These are phyloP conservation scores for Aspergillus pseudonomiae DNA, from an alignment of 2,329 filamentous ascomycete genomes.

Conservation along the genomic window DNA sequence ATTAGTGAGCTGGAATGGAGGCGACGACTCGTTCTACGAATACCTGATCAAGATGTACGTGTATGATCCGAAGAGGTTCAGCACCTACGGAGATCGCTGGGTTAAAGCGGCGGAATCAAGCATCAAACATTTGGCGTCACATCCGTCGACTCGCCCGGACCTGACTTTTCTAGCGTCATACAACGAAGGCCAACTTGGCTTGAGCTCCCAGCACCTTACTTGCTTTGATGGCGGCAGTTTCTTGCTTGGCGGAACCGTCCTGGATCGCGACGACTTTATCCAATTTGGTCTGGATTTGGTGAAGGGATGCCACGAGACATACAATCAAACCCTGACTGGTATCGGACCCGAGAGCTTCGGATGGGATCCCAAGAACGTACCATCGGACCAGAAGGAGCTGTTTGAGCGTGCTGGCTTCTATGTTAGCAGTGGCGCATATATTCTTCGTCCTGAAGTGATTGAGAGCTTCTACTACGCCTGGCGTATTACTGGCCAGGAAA, in stretches of 20 bases:
- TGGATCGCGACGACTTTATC: slow-evolving; percentile 67
- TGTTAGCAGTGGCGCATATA: slow-evolving; percentile 63
- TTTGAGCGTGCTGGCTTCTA: slow-evolving; percentile 73
- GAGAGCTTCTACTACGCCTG: slow-evolving; percentile 88
- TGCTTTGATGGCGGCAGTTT: slow-evolving; percentile 87
- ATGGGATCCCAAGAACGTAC: slow-evolving; percentile 60
- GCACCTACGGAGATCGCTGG: slow-evolving; percentile 72
- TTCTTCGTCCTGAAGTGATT: slow-evolving; percentile 77
- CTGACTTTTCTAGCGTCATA: slow-evolving; percentile 64
- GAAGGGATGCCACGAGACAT: slow-evolving; percentile 73
- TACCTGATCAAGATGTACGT: slow-evolving; percentile 91
- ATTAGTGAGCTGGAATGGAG: slow-evolving; percentile 74
- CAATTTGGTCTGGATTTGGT: slow-evolving; percentile 74
- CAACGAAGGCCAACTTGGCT: slow-evolving; percentile 36
- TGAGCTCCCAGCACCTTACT: slow-evolving; percentile 59
- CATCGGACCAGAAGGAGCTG: slow-evolving; percentile 57
- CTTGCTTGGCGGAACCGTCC: slow-evolving; percentile 74
- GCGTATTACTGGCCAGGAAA: slow-evolving; percentile 71
- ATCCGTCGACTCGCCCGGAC: slow-evolving; percentile 67
- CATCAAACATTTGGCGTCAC: slow-evolving; percentile 70
- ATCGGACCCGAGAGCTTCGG: slow-evolving; percentile 76
- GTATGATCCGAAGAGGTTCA: slow-evolving; percentile 70
- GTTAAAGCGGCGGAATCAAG: slow-evolving; percentile 73
- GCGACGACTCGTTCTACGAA: slow-evolving; percentile 82
- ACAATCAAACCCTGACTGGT: slow-evolving; percentile 66